Evolutionary conservation across 164 flowering plant genomes (phyloP).

Genomic region (Aristolochia fimbriata): DNA sequence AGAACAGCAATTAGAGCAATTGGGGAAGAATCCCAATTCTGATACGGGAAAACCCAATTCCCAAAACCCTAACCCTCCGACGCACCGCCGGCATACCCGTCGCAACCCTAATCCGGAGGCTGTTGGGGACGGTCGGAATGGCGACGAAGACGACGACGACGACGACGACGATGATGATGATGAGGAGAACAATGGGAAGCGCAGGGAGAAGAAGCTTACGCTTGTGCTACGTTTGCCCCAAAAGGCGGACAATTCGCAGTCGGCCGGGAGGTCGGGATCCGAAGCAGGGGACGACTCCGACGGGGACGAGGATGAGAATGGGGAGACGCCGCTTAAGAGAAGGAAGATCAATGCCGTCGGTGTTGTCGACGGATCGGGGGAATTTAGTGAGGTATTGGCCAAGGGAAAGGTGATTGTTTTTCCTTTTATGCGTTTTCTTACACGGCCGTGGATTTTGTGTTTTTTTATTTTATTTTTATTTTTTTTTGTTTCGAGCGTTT

Average conservation of each 20-base stretch:
- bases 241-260: conserved; percentile 5
- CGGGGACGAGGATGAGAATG: conserved; percentile 21
- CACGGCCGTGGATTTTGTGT: not conserved
- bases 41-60: conserved; percentile 11
- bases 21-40: conserved; percentile 10
- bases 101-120: conserved; percentile 30
- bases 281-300: conserved; percentile 20
- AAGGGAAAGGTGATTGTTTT: conserved; percentile 20
- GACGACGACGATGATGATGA: conserved; percentile 21
- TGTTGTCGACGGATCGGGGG: conserved; percentile 5
- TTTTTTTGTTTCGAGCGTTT: conserved; percentile 3
- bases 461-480: not conserved
- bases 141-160: conserved; percentile 11
- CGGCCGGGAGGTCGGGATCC: conserved; percentile 6
- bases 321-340: conserved; percentile 25
- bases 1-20: conserved; percentile 13
- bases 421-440: not conserved
- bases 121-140: conserved; percentile 10
- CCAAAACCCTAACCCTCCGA: conserved; percentile 18
- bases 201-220: conserved; percentile 49
- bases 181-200: conserved; percentile 17
- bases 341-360: conserved; percentile 41
- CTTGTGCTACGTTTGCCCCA: conserved; percentile 31
- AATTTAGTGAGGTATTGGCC: not conserved
- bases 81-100: conserved; percentile 11